Percentiles rank a stretch among this genome's conserved stretches.
Evolutionary conservation across 2,329 filamentous ascomycete species (phyloP).

Genomic region (Calonectria ilicicola): DNA sequence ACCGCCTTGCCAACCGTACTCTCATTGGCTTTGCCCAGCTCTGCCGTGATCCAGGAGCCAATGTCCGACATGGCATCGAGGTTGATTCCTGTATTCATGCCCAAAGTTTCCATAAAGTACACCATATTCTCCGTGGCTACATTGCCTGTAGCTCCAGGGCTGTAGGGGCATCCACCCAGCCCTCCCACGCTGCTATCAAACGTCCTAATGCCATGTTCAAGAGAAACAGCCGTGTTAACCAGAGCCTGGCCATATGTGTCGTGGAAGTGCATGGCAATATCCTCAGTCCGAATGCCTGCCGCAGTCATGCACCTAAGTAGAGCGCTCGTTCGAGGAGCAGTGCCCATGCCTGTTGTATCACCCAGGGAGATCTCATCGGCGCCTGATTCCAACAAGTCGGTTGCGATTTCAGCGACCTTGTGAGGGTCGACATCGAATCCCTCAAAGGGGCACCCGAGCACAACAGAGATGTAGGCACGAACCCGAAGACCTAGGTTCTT

Average conservation of each 20-base stretch:
- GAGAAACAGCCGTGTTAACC: slow-evolving; percentile 82
- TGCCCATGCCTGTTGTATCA: slow-evolving; percentile 93
- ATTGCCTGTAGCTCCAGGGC: slow-evolving; percentile 87
- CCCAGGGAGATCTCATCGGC: slow-evolving; percentile 92
- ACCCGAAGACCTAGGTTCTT: slow-evolving; percentile 76
- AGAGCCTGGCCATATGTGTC: slow-evolving; percentile 89
- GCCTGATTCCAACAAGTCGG: slow-evolving; percentile 82
- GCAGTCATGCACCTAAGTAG: slow-evolving; percentile 73
- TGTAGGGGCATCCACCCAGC: slow-evolving; percentile 87
- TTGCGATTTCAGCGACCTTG: slow-evolving; percentile 74
- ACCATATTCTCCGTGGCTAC: slow-evolving; percentile 88
- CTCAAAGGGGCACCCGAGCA: slow-evolving; percentile 83
- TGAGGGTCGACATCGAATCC: slow-evolving; percentile 73
- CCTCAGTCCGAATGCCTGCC: slow-evolving; percentile 76
- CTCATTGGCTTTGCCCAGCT: slow-evolving; percentile 72
- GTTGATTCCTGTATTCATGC: slow-evolving; percentile 80
- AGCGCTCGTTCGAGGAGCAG: slow-evolving; percentile 75
- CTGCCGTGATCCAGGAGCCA: slow-evolving; percentile 77
- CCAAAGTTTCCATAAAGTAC: slow-evolving; percentile 80
- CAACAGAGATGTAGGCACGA: slow-evolving; percentile 84
- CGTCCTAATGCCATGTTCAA: slow-evolving; percentile 81
- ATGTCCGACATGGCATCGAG: slow-evolving; percentile 75
- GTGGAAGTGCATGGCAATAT: slow-evolving; percentile 88
- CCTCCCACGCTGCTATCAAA: slow-evolving; percentile 87
- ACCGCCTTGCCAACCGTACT: slow-evolving; percentile 77